Conservation (phyloP, 345 rosid species). For the Boechera stricta region DNA sequence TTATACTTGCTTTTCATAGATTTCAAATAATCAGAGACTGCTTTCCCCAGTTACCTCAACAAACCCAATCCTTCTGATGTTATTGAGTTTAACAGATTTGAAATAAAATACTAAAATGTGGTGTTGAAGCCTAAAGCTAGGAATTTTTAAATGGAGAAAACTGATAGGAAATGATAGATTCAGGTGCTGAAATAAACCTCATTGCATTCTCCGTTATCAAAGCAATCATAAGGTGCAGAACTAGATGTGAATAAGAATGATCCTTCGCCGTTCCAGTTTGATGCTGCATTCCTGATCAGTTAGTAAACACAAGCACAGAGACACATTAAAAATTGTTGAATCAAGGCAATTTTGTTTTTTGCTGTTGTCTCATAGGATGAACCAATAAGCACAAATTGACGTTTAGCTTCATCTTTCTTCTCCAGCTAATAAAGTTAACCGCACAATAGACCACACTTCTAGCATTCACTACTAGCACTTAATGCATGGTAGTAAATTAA, state of each 20-base stretch:
- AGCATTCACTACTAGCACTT: conserved; percentile 1
- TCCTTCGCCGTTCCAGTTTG: conserved; percentile 91
- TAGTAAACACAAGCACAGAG: conserved; percentile 16
- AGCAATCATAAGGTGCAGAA: conserved; percentile 83
- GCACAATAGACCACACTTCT: neutral
- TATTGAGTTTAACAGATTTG: conserved; percentile 2
- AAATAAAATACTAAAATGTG: neutral
- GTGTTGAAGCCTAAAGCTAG: neutral
- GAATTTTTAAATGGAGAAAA: neutral
- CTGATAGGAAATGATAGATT: neutral
- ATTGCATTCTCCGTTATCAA: conserved; percentile 74
- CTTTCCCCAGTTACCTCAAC: conserved; percentile 3
- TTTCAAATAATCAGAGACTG: conserved; percentile 8
- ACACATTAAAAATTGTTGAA: conserved; percentile 24
- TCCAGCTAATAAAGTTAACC: neutral
- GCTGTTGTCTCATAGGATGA: neutral
- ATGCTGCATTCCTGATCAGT: conserved; percentile 73
- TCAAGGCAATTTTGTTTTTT: neutral
- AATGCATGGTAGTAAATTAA: neutral
- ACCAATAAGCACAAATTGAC: conserved; percentile 1
- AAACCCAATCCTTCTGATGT: neutral
- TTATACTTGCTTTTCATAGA: neutral
- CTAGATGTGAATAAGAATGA: conserved; percentile 91
- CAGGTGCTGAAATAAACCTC: conserved; percentile 60
- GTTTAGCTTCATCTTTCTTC: conserved; percentile 4